phyloP scores from a whole-genome alignment of 2,329 filamentous ascomycete genomes.

The Fusarium sp. region DNA sequence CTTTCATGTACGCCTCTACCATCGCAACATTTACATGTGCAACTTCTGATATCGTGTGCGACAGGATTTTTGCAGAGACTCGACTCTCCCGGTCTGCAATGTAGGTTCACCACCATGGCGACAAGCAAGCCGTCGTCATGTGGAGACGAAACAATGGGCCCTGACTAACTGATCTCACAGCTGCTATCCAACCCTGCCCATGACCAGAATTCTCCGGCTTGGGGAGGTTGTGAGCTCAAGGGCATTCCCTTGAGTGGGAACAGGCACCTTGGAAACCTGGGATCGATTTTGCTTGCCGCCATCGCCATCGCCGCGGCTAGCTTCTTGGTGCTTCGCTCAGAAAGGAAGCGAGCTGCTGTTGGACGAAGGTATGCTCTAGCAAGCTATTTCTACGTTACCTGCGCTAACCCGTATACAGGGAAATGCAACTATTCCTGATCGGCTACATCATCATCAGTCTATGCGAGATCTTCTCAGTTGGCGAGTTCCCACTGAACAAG shows the following conservation, averaged over 20 bases:
- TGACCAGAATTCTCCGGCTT: slow-evolving; percentile 65
- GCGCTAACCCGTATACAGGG: slow-evolving; percentile 63
- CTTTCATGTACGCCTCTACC: slow-evolving; percentile 61
- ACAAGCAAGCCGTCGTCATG: slow-evolving; percentile 12
- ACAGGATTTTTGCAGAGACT: slow-evolving; percentile 86
- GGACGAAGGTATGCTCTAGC: slow-evolving; percentile 78
- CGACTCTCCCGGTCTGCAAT: slow-evolving; percentile 86
- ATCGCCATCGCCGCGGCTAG: slow-evolving; percentile 77
- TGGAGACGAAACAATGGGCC: slow-evolving; percentile 35
- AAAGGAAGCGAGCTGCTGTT: slow-evolving; percentile 92
- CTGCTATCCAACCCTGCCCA: slow-evolving; percentile 69
- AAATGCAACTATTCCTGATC: slow-evolving; percentile 94
- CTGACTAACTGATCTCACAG: slow-evolving; percentile 42
- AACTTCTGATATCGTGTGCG: slow-evolving; percentile 39
- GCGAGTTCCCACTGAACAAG: slow-evolving; percentile 81
- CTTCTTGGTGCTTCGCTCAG: slow-evolving; percentile 82
- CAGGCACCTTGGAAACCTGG: slow-evolving; percentile 82
- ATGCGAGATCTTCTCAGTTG: slow-evolving; percentile 96
- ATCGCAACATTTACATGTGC: slow-evolving; percentile 8
- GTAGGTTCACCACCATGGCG: slow-evolving; percentile 62
- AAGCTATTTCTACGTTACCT: neutral
- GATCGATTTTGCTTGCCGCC: slow-evolving; percentile 87
- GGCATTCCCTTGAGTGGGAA: slow-evolving; percentile 79
- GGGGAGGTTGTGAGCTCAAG: slow-evolving; percentile 78
- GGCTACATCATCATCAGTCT: slow-evolving; percentile 90